Conservation (phyloP, 768 basidiomycete species). For the Boletus vinaceobasis region DNA sequence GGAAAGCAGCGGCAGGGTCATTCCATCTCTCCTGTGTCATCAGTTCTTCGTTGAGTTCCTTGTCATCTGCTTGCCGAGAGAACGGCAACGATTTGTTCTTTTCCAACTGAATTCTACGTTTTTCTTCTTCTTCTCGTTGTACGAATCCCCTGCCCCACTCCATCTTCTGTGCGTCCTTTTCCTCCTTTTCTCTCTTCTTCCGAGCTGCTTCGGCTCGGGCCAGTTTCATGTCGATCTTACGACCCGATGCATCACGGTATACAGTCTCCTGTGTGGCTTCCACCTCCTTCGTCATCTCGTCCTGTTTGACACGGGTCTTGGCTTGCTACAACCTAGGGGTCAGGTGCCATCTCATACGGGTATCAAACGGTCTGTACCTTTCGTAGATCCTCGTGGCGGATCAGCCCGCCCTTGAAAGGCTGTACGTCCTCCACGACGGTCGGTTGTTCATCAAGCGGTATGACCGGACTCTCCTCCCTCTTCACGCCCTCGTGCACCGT, state of each 20-base stretch:
- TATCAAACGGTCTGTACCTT: conserved; percentile 35
- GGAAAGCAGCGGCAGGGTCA: conserved; percentile 94
- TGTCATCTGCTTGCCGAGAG: conserved; percentile 79
- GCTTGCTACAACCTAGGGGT: conserved; percentile 31
- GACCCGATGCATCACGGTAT: conserved; percentile 86
- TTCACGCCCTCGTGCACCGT: conserved; percentile 54
- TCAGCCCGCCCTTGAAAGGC: conserved; percentile 69
- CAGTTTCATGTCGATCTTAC: conserved; percentile 84
- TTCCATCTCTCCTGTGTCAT: conserved; percentile 87
- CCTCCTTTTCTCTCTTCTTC: conserved; percentile 75
- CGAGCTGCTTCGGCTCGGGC: conserved; percentile 82
- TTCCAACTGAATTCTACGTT: conserved; percentile 60
- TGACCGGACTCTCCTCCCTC: conserved; percentile 49
- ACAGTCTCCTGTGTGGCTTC: conserved; percentile 82
- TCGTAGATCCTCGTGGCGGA: conserved; percentile 73
- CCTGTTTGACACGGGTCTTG: conserved; percentile 34
- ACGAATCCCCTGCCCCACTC: conserved; percentile 97
- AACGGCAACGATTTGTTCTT: conserved; percentile 64
- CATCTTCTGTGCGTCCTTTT: conserved; percentile 88
- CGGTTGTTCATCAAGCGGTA: conserved; percentile 67
- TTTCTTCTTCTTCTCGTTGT: conserved; percentile 79
- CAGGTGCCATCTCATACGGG: not conserved
- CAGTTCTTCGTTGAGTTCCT: conserved; percentile 79
- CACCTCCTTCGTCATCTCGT: conserved; percentile 45
- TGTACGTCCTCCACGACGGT: conserved; percentile 47